Conservation (phyloP, 192 early-diverging fungal species). For the Oehlia diaphana region DNA sequence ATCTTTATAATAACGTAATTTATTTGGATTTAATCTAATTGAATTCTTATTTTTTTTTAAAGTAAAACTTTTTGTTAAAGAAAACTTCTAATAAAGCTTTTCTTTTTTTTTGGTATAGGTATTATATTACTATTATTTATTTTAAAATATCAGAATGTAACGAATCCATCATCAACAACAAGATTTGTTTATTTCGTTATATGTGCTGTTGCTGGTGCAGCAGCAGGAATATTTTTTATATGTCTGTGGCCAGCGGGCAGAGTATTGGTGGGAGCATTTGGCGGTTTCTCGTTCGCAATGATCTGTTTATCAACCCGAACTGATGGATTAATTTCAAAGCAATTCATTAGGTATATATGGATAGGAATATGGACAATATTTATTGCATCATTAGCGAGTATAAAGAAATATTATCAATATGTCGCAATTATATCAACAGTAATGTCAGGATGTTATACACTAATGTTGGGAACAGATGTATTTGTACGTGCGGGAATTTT, state of each 20-base stretch:
- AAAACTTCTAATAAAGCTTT: background rate
- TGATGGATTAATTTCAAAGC: slow-evolving; percentile 17
- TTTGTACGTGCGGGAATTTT: slow-evolving; percentile 9
- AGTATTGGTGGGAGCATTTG: slow-evolving; percentile 23
- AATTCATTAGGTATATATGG: slow-evolving; percentile 5
- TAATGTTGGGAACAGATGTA: slow-evolving; percentile 18
- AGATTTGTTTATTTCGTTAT: slow-evolving; percentile 26
- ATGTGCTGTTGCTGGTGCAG: background rate
- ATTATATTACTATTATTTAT: slow-evolving; percentile 23
- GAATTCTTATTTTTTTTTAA: background rate
- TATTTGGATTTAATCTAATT: background rate
- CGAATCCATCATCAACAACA: background rate
- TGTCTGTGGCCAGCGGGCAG: slow-evolving; percentile 22
- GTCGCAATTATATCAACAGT: slow-evolving; percentile 20
- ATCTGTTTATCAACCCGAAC: slow-evolving; percentile 3
- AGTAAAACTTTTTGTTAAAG: background rate
- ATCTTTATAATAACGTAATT: background rate
- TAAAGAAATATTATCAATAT: slow-evolving; percentile 13
- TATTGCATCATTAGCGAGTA: background rate
- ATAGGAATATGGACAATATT: slow-evolving; percentile 5
- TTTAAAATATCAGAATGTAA: slow-evolving; percentile 26
- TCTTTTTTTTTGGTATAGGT: slow-evolving; percentile 14
- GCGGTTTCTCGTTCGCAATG: slow-evolving; percentile 9
- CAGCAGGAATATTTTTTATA: slow-evolving; percentile 17
- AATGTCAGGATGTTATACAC: background rate